Conservation (phyloP, 129 eudicot genomes). For the Arctium lappa region DNA sequence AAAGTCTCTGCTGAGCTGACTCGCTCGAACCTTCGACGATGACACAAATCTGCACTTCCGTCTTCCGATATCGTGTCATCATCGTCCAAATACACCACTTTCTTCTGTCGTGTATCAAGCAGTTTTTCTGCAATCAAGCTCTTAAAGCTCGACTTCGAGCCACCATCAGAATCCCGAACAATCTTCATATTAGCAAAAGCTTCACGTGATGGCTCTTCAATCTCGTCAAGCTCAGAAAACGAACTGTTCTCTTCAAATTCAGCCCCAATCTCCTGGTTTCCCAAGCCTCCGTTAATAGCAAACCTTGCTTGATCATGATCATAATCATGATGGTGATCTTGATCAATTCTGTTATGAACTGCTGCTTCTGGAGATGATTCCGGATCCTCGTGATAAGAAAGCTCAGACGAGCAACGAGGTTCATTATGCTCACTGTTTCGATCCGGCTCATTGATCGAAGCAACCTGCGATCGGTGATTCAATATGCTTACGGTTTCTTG, state of each 20-base stretch:
- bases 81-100: conserved; percentile 17
- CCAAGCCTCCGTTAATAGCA: not conserved
- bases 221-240: conserved; percentile 17
- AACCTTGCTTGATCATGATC: not conserved
- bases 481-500: conserved; percentile 7
- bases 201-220: conserved; percentile 22
- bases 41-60: conserved; percentile 20
- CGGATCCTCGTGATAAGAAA: conserved; percentile 19
- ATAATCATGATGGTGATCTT: not conserved
- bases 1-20: conserved; percentile 38
- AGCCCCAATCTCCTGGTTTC: conserved; percentile 14
- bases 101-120: conserved; percentile 16
- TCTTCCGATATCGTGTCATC: conserved; percentile 34
- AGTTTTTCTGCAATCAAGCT: conserved; percentile 36
- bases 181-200: conserved; percentile 18
- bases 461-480: conserved; percentile 15
- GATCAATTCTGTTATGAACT: conserved; percentile 4
- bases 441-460: conserved; percentile 3
- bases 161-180: conserved; percentile 24
- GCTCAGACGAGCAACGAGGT: conserved; percentile 24
- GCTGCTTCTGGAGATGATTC: conserved; percentile 22
- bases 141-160: conserved; percentile 18
- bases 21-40: conserved; percentile 27
- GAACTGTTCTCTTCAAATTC: conserved; percentile 21
- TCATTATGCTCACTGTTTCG: conserved; percentile 9